Percentiles rank a stretch among this genome's conserved stretches.
Evolutionary conservation across 257 asterid genomes (phyloP).

Genomic region (Anisodus acutangulus): DNA sequence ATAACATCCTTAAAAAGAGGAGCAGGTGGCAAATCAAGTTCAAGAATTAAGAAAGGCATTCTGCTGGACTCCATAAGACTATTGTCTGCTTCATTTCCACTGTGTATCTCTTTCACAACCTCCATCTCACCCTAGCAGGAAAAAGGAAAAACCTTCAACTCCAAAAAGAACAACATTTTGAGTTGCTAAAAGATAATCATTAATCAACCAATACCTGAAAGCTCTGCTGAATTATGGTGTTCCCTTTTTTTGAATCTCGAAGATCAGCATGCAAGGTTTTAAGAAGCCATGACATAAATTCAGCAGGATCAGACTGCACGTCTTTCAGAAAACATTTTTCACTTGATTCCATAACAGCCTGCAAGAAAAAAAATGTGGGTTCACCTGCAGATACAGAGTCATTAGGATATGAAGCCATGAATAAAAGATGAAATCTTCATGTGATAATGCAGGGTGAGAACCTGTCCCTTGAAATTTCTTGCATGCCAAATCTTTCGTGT

Average conservation of each 20-base stretch:
- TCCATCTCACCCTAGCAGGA: slow-evolving; percentile 84
- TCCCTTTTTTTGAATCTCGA: slow-evolving; percentile 57
- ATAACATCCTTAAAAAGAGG: slow-evolving; percentile 85
- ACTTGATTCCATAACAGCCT: slow-evolving; percentile 91
- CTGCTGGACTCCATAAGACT: slow-evolving; percentile 56
- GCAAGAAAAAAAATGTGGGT: slow-evolving; percentile 87
- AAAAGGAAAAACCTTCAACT: slow-evolving; percentile 14
- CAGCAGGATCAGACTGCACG: slow-evolving; percentile 88
- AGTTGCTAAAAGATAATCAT: background rate
- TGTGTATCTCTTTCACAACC: slow-evolving; percentile 69
- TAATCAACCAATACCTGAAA: slow-evolving; percentile 65
- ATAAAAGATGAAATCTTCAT: background rate
- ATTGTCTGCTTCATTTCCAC: slow-evolving; percentile 44
- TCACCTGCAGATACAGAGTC: slow-evolving; percentile 62
- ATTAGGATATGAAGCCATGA: background rate
- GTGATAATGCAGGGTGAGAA: slow-evolving; percentile 24
- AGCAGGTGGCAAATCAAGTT: slow-evolving; percentile 94
- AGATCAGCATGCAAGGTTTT: slow-evolving; percentile 73
- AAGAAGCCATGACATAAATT: slow-evolving; percentile 93
- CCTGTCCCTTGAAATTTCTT: slow-evolving; percentile 95
- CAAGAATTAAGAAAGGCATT: slow-evolving; percentile 88
- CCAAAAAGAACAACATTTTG: slow-evolving; percentile 2
- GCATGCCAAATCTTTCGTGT: slow-evolving; percentile 94
- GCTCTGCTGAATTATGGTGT: slow-evolving; percentile 82
- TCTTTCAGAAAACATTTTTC: slow-evolving; percentile 79